Evolutionary conservation across 768 basidiomycete species (phyloP).

Genomic region (Leccinum truebloodii): DNA sequence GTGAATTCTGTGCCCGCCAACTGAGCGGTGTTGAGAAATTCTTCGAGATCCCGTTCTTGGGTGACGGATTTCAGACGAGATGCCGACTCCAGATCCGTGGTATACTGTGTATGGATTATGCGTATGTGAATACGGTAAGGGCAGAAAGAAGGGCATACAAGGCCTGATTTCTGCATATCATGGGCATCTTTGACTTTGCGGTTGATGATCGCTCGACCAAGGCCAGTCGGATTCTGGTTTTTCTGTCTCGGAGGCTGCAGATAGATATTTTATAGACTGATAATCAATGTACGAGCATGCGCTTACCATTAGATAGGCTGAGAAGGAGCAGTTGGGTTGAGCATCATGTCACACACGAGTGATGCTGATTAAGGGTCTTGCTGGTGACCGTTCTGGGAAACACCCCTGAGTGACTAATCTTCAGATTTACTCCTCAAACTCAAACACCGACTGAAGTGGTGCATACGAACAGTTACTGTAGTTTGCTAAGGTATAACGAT

Average conservation of each 20-base stretch:
- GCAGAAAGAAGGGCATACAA: conserved; percentile 47
- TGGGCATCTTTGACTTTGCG: conserved; percentile 54
- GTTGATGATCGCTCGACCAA: conserved; percentile 96
- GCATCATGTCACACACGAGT: too few relatives aligned
- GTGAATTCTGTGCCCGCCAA: conserved; percentile 95
- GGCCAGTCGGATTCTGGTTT: conserved; percentile 73
- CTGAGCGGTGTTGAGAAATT: conserved; percentile 93
- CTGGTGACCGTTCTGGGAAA: conserved; percentile 13
- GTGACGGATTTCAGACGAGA: conserved; percentile 86
- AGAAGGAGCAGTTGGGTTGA: not conserved
- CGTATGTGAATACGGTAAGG: not conserved
- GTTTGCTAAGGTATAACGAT: conserved; percentile 21
- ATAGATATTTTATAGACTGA: not conserved
- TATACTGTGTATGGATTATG: conserved; percentile 45
- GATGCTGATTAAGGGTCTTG: conserved; percentile 20
- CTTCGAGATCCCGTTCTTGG: conserved; percentile 93
- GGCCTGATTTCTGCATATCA: conserved; percentile 46
- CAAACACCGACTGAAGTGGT: not conserved
- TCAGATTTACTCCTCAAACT: too few relatives aligned
- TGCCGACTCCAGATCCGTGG: conserved; percentile 68
- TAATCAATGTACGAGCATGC: not conserved
- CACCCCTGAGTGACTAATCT: conserved; percentile 1
- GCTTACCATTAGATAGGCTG: not conserved
- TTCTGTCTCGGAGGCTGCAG: conserved; percentile 56
- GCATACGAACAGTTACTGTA: conserved; percentile 3